These are phyloP conservation scores for Hypericum perforatum DNA, from an alignment of 345 rosid species.

Conservation along the genomic window DNA sequence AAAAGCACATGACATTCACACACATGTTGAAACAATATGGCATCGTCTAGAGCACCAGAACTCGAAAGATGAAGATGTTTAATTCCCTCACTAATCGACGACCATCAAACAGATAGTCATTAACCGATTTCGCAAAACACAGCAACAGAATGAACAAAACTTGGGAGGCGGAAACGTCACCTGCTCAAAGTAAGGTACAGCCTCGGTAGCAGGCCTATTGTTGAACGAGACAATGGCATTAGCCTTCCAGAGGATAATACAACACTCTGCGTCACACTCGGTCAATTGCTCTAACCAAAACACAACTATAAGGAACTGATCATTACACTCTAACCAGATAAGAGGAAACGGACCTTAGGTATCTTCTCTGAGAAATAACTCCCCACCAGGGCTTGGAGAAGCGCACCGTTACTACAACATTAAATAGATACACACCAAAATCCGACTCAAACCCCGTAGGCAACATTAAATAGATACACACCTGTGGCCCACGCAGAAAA, in stretches of 20 bases:
- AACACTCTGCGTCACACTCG: constrained; percentile 42
- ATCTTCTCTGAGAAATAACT: constrained; percentile 80
- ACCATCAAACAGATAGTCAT: no score
- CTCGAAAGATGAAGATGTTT: no score
- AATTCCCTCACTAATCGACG: no score
- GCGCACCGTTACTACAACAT: constrained; percentile 87
- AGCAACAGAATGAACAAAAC: neutral
- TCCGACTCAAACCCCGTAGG: no score
- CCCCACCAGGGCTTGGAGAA: constrained; percentile 76
- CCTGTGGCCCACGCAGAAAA: constrained; percentile 93
- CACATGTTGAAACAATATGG: no score
- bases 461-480: constrained; percentile 6
- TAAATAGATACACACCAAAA: constrained; percentile 9
- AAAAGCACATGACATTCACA: no score
- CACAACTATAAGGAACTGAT: constrained; percentile 6
- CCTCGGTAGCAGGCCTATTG: constrained; percentile 94
- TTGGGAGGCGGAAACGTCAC: constrained; percentile 25
- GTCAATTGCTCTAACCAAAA: constrained; percentile 14
- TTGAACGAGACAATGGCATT: constrained; percentile 87
- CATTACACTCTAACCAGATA: neutral
- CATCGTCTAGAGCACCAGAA: no score
- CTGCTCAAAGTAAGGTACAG: constrained; percentile 96
- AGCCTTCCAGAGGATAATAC: constrained; percentile 65
- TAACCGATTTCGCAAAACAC: neutral
- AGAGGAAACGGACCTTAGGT: constrained; percentile 61